Conservation (phyloP, 148 eudicot genomes). For the Agrostemma githago region DNA sequence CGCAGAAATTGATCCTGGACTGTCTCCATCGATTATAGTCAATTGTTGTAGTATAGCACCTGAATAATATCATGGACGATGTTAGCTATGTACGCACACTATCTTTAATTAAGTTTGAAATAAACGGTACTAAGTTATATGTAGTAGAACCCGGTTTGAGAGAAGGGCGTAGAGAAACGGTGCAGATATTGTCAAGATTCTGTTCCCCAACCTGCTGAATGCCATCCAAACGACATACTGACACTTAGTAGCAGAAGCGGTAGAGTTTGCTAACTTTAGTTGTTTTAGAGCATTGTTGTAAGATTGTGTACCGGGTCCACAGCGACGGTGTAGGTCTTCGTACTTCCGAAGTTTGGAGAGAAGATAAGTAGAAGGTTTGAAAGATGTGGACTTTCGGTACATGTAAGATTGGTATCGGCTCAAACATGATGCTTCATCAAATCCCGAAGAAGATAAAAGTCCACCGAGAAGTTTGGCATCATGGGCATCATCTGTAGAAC, state of each 20-base stretch:
- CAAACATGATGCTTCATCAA: slow-evolving; percentile 56
- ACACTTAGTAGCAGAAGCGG: slow-evolving; percentile 45
- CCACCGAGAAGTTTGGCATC: slow-evolving; percentile 52
- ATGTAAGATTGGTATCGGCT: slow-evolving; percentile 66
- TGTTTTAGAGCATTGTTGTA: slow-evolving; percentile 60
- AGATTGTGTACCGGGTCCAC: slow-evolving; percentile 75
- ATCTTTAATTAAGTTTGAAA: too few relatives aligned
- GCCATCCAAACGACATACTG: slow-evolving; percentile 88
- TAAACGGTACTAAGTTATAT: too few relatives aligned
- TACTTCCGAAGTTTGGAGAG: slow-evolving; percentile 72
- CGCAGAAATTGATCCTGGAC: too few relatives aligned
- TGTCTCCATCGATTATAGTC: too few relatives aligned
- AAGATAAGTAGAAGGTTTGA: slow-evolving; percentile 62
- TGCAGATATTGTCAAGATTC: slow-evolving; percentile 71
- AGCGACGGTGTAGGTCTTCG: slow-evolving; percentile 72
- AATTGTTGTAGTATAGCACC: too few relatives aligned
- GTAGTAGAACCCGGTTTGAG: slow-evolving; percentile 74
- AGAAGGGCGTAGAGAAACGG: slow-evolving; percentile 87
- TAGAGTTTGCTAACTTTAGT: slow-evolving; percentile 26
- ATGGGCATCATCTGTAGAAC: slow-evolving; percentile 19
- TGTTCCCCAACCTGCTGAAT: slow-evolving; percentile 87
- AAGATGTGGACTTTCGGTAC: slow-evolving; percentile 46
- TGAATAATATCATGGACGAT: too few relatives aligned
- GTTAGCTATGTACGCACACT: too few relatives aligned
- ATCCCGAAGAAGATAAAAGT: slow-evolving; percentile 43